These are phyloP conservation scores for Teratosphaeriaceae sp. DNA, from an alignment of 2,329 filamentous ascomycete species.

Conservation along the genomic window DNA sequence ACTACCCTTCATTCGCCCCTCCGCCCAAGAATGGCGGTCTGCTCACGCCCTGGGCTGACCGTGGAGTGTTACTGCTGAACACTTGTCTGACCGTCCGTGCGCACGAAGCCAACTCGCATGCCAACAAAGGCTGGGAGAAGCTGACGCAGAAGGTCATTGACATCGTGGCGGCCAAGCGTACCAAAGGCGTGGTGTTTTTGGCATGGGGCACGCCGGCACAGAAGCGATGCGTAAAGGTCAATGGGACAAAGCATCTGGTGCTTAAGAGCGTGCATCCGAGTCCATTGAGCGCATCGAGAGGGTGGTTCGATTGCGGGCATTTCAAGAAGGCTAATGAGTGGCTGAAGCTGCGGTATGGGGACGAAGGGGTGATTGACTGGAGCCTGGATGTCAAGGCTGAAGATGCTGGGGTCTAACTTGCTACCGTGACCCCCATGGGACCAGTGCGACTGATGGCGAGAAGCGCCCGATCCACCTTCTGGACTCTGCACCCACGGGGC, in stretches of 20 bases:
- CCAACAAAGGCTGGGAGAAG: conserved; percentile 82
- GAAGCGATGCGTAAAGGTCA: conserved; percentile 68
- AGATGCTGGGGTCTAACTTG: conserved; percentile 34
- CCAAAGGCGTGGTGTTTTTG: conserved; percentile 82
- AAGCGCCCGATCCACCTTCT: no score
- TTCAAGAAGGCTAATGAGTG: conserved; percentile 80
- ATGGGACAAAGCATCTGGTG: conserved; percentile 69
- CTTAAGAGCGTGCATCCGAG: conserved; percentile 86
- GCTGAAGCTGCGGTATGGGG: conserved; percentile 71
- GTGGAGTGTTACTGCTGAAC: conserved; percentile 88
- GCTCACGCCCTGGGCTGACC: conserved; percentile 88
- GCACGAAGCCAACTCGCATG: conserved; percentile 79
- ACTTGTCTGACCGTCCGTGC: conserved; percentile 90
- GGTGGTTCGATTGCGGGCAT: conserved; percentile 67
- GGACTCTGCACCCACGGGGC: no score
- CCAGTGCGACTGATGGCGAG: no score
- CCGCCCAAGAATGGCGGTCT: conserved; percentile 76
- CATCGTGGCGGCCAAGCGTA: conserved; percentile 68
- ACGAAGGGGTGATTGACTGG: conserved; percentile 77
- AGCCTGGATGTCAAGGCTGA: conserved; percentile 48
- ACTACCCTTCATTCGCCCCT: conserved; percentile 70
- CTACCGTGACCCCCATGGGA: no score
- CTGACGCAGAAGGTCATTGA: conserved; percentile 93
- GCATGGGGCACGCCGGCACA: conserved; percentile 87
- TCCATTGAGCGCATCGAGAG: conserved; percentile 75